Evolutionary conservation across 495 filamentous ascomycete genomes (phyloP), one percentile per base, ranked within the genome.

Genomic region (Hypoxylon trugodes): DNA sequence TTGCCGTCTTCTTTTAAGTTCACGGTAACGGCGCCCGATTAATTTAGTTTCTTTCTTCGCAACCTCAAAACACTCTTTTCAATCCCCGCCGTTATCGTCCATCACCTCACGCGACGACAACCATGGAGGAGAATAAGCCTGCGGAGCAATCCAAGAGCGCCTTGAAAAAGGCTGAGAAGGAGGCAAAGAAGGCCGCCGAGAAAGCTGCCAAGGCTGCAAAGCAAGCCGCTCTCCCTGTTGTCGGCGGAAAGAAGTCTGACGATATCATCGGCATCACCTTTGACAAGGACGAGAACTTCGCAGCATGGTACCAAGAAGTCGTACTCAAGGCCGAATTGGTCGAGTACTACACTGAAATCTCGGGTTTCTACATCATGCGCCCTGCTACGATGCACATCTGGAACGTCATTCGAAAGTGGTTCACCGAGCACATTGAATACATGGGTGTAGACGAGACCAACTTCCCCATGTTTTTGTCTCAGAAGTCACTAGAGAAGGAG

Each of bases 251-350:
- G 52, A 84, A 83, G 77, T 79, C 82, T 69, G 71, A 77, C 21
- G 80, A 82, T 69, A 81, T 96, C 61, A 96, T 96, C 68, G 91
- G 93, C 66, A 96, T 97, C 61, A 91, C 91, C 62, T 84, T 87
- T 15, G 76, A 80, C 47, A 98, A 98, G 76, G 82, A 89, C 49
- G 85, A 87, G n/a, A 90, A 97, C 77, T 95, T 98, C 74, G 82
- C 90, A 16, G 84, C 84, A 69, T 98, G 95, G 95, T 98, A 98
- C 73, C 90, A 96, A 75, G 92, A 98, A 75, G 89, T 96, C 33
- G 87, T 98, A 33, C 88, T 90, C 59, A 98, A 98, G 82, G 91
- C 90, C 70, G 90, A 97, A 67, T 89, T 98, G 88, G 85, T 98
- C 68, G 91, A 94, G 47, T 96, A 93, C 81, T 92, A 93, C 65